These are phyloP conservation scores for Pythium monospermum DNA, from an alignment of 352 stramenopile genomes.

Conservation along the genomic window DNA sequence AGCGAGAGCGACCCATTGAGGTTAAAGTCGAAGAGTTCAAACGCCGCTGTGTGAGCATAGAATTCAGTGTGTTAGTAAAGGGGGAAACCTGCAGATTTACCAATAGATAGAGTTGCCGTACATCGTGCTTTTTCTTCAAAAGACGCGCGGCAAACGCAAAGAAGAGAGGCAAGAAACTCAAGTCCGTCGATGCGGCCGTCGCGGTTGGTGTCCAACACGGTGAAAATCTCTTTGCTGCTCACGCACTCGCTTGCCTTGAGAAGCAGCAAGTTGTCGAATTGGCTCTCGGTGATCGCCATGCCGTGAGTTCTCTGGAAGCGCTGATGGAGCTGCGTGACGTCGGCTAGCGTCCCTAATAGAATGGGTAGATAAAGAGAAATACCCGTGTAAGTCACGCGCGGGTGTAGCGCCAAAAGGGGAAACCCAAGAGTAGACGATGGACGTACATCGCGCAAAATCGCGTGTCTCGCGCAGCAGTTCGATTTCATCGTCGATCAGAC, in stretches of 20 bases:
- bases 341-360: constrained; percentile 50
- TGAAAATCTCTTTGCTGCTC: constrained; percentile 64
- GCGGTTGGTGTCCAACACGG: constrained; percentile 60
- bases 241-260: constrained; percentile 58
- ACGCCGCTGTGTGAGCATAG: constrained; percentile 34
- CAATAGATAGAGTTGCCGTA: constrained; percentile 22
- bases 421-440: background rate
- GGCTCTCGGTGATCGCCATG: constrained; percentile 64
- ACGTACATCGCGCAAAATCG: constrained; percentile 72
- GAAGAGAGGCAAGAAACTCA: constrained; percentile 68
- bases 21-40: constrained; percentile 82
- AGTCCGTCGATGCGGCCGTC: constrained; percentile 78
- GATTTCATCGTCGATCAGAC: constrained; percentile 49
- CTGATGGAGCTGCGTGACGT: constrained; percentile 53
- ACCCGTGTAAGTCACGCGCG: background rate
- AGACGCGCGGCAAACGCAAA: constrained; percentile 57
- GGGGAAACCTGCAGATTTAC: constrained; percentile 1
- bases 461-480: constrained; percentile 69
- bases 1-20: constrained; percentile 65
- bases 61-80: background rate
- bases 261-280: constrained; percentile 70
- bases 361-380: background rate
- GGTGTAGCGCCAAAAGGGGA: background rate
- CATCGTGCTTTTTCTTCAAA: constrained; percentile 82
- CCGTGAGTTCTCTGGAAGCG: constrained; percentile 75